Base-by-base conservation (phyloP, 2,329 filamentous ascomycete species). In the Aspergillus texensis region DNA sequence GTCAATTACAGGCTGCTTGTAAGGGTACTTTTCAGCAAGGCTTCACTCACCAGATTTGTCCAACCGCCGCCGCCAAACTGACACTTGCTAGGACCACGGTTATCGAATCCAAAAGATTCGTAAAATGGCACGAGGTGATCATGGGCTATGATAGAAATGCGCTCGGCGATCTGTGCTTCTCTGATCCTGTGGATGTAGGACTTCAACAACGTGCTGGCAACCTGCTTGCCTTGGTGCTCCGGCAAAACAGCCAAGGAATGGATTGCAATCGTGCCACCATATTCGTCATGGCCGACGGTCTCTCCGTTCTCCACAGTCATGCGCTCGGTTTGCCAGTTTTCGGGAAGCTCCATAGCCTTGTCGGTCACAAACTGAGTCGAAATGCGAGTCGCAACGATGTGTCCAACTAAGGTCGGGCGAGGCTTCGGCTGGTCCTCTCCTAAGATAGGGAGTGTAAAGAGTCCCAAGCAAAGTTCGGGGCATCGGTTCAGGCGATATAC, bases 161-260 rank as follows among this genome's bases (percentile, higher is more conserved):
- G 85, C 70, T 93, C 88, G 3, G 88, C 91, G 55, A 92, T 84
- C 1, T 84, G 88, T 1, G 89, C 86, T 64, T 87, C 86, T 72
- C 87, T 88, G 78, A 95, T 90, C 59, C 91, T 86, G 74, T 94
- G 89, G 61, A 94, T 83, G 73, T 93, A 97, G 4, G 89, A 85
- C 76, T 87, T 89, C 80, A 96, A 83, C 64, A 96, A 80, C 24
- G 89, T 88, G 66, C 86, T 88, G 19, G 91, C 94, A 3, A 96
- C 82, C 1, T 92, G 91, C 62, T 88, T 87, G 39, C 87, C 84
- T 68, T 95, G 92, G 62, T 93, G 87, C 63, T 89, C 86, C 0
- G 92, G 92, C 60, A 91, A 83, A 6, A 97, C 89, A 21, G 91
- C 92, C 6, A 97, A 83, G 0, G 91, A 94, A 78, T 97, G 94